Evolutionary conservation across 257 asterid species (phyloP).

Genomic region (Perilla frutescens): DNA sequence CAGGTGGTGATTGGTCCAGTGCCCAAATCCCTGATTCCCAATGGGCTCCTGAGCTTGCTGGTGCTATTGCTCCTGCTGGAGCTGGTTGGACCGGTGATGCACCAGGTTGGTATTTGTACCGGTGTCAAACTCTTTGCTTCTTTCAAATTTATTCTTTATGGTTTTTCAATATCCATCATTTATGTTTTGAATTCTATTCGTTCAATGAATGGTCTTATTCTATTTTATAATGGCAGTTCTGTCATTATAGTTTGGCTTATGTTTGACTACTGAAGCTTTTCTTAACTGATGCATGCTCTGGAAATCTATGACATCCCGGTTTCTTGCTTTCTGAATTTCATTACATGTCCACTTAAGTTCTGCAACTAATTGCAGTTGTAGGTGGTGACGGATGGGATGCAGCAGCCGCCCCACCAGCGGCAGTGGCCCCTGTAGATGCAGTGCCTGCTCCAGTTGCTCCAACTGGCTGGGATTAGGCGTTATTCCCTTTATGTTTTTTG

Average conservation of each 20-base stretch:
- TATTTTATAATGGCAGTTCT: too few species aligned
- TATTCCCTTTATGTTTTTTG: background rate
- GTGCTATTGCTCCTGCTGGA: slow-evolving; percentile 29
- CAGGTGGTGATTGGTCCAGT: slow-evolving; percentile 53
- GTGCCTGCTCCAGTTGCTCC: slow-evolving; percentile 30
- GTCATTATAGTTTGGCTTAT: too few species aligned
- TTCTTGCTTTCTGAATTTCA: background rate
- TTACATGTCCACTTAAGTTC: background rate
- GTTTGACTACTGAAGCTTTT: too few species aligned
- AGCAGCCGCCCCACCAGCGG: slow-evolving; percentile 52
- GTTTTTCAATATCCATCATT: background rate
- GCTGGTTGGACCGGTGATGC: slow-evolving; percentile 46
- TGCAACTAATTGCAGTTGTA: slow-evolving; percentile 28
- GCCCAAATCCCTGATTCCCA: slow-evolving; percentile 48
- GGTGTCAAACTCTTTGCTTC: too few species aligned
- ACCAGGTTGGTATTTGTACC: slow-evolving; percentile 36
- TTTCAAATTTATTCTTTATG: background rate
- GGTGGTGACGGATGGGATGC: slow-evolving; percentile 59
- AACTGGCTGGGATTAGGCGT: slow-evolving; percentile 44
- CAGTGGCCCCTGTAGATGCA: slow-evolving; percentile 36
- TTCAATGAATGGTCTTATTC: background rate
- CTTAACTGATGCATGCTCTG: too few species aligned
- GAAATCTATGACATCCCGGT: background rate
- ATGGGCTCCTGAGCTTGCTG: slow-evolving; percentile 41
- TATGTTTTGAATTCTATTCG: background rate